phyloP scores from a whole-genome alignment of 2,329 filamentous ascomycete species.

The Ceratocystiopsis brevicomis region DNA sequence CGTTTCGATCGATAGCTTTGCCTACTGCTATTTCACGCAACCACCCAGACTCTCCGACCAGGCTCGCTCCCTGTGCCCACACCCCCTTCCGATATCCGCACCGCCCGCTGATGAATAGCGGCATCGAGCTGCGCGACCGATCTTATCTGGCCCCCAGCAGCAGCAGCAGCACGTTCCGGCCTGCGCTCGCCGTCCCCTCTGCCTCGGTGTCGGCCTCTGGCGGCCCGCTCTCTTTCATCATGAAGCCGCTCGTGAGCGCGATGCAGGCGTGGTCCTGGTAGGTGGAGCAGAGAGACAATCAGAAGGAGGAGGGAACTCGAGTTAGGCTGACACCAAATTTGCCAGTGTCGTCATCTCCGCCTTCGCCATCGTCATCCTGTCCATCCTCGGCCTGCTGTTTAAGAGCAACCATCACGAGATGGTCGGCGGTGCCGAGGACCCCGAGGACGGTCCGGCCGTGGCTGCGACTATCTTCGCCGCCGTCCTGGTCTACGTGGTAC shows the following conservation, averaged over 20 bases:
- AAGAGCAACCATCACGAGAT: conserved; percentile 65
- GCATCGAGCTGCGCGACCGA: conserved; percentile 9
- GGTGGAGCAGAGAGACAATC: conserved; percentile 15
- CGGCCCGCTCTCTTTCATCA: conserved; percentile 25
- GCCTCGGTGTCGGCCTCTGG: not conserved
- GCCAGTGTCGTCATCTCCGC: conserved; percentile 54
- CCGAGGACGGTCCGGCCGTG: conserved; percentile 56
- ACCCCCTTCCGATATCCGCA: too few relatives aligned
- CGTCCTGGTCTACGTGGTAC: conserved; percentile 73
- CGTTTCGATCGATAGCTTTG: too few relatives aligned
- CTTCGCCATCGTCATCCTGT: conserved; percentile 47
- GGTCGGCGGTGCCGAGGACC: conserved; percentile 55
- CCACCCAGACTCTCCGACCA: not conserved
- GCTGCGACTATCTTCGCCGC: conserved; percentile 74
- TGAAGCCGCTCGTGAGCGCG: conserved; percentile 89
- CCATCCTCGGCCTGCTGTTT: conserved; percentile 51
- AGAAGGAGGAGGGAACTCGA: not conserved
- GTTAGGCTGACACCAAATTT: not conserved
- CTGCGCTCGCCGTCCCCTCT: conserved; percentile 1
- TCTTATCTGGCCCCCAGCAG: conserved; percentile 6
- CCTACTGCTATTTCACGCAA: not conserved
- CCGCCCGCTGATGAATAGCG: conserved; percentile 2
- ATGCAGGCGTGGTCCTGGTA: conserved; percentile 94
- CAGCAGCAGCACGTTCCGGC: conserved; percentile 8
- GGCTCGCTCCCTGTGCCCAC: not conserved